Base-by-base conservation (phyloP, 2,329 filamentous ascomycete genomes). In the Fusarium bulbicola region DNA sequence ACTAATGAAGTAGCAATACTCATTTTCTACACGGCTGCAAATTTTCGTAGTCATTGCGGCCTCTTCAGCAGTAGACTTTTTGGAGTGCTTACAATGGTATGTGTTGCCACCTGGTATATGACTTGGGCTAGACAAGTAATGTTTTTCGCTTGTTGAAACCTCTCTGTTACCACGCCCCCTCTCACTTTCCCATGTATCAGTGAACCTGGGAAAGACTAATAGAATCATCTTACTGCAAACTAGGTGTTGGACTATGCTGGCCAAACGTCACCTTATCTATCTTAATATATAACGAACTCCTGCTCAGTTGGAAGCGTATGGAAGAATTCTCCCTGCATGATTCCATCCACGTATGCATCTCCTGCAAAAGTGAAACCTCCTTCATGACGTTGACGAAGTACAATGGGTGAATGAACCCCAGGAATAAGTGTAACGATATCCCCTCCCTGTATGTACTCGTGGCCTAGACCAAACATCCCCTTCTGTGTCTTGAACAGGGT, bases 241-340 rank as follows among this genome's bases (percentile, higher is more conserved):
- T 16, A 9, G 3, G 1, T 36, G 16, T 5, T 8, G 5, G 34
- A 15, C 34, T 9, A 36, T 18, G 34, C 1, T 0, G 8, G 34
- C 15, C 0, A 1, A 36, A 36, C 0, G 16, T 18, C 9, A 1
- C 34, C 34, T 0, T 1, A 5, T 16, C 34, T 36, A 36, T 36
- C 34, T 36, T 36, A 18, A 1, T 36, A 36, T 18, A 36, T 36
- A 36, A 36, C 34, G 0, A 36, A 36, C 8, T 18, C 34, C 34
- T 36, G 3, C 34, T 36, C 16, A 36, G 16, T 18, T 18, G 16
- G 16, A 0, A 36, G 1, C 10, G 16, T 36, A 2, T 36, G 9
- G 34, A 36, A 36, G 16, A 70, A 58, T 43, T 58, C 64, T 9
- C 50, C 68, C 18, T 59, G 13, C 65, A 70, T 68, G 32, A 61